Evolutionary conservation across 345 rosid genomes (phyloP), one percentile per base, ranked within the genome.

Genomic region (Salix suchowensis): DNA sequence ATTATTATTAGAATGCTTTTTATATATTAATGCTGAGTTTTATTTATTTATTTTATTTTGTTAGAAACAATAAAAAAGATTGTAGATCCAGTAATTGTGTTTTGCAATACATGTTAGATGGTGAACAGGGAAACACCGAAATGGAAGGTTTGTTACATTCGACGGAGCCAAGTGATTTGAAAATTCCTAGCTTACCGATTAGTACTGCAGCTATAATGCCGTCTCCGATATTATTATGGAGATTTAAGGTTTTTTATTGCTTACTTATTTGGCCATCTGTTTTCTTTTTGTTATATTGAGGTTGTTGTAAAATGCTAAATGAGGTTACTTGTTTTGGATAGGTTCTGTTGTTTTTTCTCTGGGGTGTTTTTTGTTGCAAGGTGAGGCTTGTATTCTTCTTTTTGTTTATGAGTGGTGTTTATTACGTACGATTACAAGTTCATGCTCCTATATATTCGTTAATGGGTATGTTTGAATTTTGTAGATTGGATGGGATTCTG

Each of bases 401-500:
- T 61, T 60, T 30, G 7, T 24, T 68, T n/a, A 54, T 19, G 39
- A 6, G 11, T 13, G 32, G 10, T 24, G 10, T 32, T 62, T 34
- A 28, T 46, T 18, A 3, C 46, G 28, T 23, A 10, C 19, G 36
- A n/a, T 10, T n/a, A n/a, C 62, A 9, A 10, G 28, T n/a, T 74
- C 36, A 39, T 70, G 62, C 65, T 46, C 19, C 16, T 8, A 77
- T 64, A 18, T 68, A 42, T 40, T 44, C 74, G 40, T 71, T 65
- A 71, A 6, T 39, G 37, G n/a, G 39, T 23, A 7, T 62, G 32
- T 54, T 19, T 78, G 42, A 77, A 76, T 37, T 73, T 64, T 85
- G 87, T 89, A 96, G 99, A 79, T 90, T 83, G 96, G 97, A 84
- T 94, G 97, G 97, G 88, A 84, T 81, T 94, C 99, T 40, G 97